Base-by-base conservation (phyloP, 1,284 basidiomycete species). In the Rhodotorula sp. region DNA sequence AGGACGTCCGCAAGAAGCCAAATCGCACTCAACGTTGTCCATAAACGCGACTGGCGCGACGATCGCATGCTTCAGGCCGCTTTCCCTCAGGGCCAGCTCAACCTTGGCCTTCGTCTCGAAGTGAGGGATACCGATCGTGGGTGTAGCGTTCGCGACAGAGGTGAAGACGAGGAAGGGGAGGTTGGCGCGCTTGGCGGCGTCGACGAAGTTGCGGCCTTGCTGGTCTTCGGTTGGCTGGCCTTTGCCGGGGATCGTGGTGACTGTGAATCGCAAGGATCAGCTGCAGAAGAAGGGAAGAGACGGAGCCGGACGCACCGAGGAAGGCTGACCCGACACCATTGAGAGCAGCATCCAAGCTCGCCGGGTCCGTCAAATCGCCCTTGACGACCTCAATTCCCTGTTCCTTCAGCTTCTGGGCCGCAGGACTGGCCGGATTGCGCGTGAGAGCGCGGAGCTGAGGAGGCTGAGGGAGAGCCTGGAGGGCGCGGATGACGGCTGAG, bases 41-140 rank as follows among this genome's bases (percentile, higher is more conserved):
- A 51, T 46, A 46, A 70, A 70, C 3, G 56, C 60, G 22, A 54
- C 57, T 11, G 68, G 68, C 9, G 64, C 47, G 27, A 70, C 8
- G 52, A 70, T 27, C 24, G 34, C 34, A 4, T 54, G 58, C 34
- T 48, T 32, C 55, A 70, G 44, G 3, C 64, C 61, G 24, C 44
- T 51, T 20, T 57, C 47, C 34, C 64, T 67, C n/a, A 71, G 58
- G 13, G 48, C 59, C 34, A 58, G 39, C 54, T 71, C 69, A 58
- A 71, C 51, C 9, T 47, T 32, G 13, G 69, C 69, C 47, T 71
- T 71, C n/a, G 65, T 59, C 52, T 70, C 68, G 34, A 70, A 70
- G 30, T 66, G 68, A 3, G 64, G 68, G 19, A 70, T 48, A 24
- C 52, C 52, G 56, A 60, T 63, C 6, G 59, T 59, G 24, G 68